Conservation (phyloP, 2,329 filamentous ascomycete genomes). For the Monosporascus ibericus region DNA sequence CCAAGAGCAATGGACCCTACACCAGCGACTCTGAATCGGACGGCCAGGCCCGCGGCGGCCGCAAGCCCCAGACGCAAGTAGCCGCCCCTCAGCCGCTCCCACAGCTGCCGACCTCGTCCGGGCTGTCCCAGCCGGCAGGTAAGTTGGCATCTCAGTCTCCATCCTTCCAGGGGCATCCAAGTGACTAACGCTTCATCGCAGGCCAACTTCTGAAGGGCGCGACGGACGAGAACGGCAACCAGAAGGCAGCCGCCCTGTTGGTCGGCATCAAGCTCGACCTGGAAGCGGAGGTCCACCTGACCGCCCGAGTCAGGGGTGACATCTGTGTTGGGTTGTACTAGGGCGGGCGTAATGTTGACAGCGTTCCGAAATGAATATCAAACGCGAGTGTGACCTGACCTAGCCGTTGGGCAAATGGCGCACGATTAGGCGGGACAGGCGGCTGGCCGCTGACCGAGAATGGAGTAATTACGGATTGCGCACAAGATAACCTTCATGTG, state of each 20-base stretch:
- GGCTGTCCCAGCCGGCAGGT: slow-evolving; percentile 32
- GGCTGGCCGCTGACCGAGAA: not conserved
- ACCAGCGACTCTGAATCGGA: slow-evolving; percentile 27
- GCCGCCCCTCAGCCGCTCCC: slow-evolving; percentile 20
- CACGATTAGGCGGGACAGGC: not conserved
- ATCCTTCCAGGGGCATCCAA: not conserved
- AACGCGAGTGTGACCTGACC: too few relatives aligned
- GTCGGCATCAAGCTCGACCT: slow-evolving; percentile 59
- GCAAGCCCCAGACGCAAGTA: slow-evolving; percentile 18
- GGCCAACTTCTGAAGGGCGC: slow-evolving; percentile 52
- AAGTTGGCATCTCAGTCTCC: slow-evolving; percentile 1
- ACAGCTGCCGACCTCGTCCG: slow-evolving; percentile 29
- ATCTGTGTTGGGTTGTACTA: slow-evolving; percentile 54
- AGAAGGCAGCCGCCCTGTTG: slow-evolving; percentile 51
- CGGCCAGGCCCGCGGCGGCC: slow-evolving; percentile 31
- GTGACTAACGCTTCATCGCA: slow-evolving; percentile 14
- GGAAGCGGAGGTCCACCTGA: slow-evolving; percentile 57
- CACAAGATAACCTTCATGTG: not conserved
- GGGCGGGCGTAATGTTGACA: not conserved
- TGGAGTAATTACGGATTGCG: too few relatives aligned
- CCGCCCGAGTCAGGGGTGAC: slow-evolving; percentile 54
- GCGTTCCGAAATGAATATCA: too few relatives aligned
- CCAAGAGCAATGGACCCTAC: slow-evolving; percentile 23
- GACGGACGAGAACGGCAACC: slow-evolving; percentile 49
- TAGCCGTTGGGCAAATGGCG: too few relatives aligned